Percentiles rank a stretch among this genome's conserved stretches.
phyloP scores from a whole-genome alignment of 2,329 filamentous ascomycete genomes.

The Talaromyces rugulosus region DNA sequence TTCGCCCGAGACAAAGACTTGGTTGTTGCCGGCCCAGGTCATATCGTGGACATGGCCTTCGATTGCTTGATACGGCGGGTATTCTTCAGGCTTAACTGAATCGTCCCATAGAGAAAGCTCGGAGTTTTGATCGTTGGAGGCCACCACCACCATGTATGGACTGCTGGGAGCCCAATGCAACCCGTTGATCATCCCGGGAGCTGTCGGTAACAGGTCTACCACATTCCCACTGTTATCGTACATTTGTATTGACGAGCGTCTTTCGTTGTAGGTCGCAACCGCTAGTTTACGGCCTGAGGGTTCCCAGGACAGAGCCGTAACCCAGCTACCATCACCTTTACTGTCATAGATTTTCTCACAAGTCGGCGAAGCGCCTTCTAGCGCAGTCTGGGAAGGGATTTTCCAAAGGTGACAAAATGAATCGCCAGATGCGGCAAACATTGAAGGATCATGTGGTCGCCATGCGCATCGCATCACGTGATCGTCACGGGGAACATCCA shows the following conservation, averaged over 20 bases:
- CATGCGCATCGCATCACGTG: slow-evolving; percentile 42
- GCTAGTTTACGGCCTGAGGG: slow-evolving; percentile 41
- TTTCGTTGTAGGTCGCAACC: slow-evolving; percentile 42
- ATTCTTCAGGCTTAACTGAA: slow-evolving; percentile 32
- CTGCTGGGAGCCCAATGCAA: slow-evolving; percentile 39
- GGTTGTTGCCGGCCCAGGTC: slow-evolving; percentile 35
- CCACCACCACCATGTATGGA: slow-evolving; percentile 38
- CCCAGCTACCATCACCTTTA: slow-evolving; percentile 29
- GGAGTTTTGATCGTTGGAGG: slow-evolving; percentile 36
- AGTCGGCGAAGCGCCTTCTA: slow-evolving; percentile 16
- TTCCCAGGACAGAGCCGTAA: slow-evolving; percentile 46
- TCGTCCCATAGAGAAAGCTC: slow-evolving; percentile 44
- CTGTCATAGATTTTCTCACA: slow-evolving; percentile 34
- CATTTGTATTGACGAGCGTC: slow-evolving; percentile 41
- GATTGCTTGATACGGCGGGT: slow-evolving; percentile 32
- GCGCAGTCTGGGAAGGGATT: slow-evolving; percentile 15
- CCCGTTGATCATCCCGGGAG: slow-evolving; percentile 41
- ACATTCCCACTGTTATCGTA: slow-evolving; percentile 41
- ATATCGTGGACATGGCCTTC: slow-evolving; percentile 40
- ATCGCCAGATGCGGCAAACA: slow-evolving; percentile 41
- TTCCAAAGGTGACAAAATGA: slow-evolving; percentile 45
- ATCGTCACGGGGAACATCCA: slow-evolving; percentile 29
- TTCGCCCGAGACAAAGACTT: slow-evolving; percentile 38
- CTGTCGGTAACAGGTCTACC: slow-evolving; percentile 42
- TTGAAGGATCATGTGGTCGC: slow-evolving; percentile 41